Evolutionary conservation across 257 asterid genomes (phyloP), one percentile per base, ranked within the genome.

Genomic region (Gentiana dahurica): DNA sequence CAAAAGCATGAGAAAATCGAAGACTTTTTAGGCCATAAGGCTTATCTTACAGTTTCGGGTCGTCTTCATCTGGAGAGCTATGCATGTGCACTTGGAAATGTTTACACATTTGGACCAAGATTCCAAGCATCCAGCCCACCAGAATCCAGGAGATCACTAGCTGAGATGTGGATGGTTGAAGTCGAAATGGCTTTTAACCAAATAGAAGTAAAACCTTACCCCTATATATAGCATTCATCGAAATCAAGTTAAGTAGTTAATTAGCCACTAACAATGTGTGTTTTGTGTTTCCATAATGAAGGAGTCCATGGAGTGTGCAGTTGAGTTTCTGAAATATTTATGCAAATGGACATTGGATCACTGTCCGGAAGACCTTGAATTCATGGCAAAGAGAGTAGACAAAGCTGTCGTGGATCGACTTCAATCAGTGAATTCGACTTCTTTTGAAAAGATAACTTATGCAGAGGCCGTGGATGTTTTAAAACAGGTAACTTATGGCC

Each of bases 91-190:
- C 80, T 91, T 24, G 98, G 98, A 49, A 85, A 75, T 54, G 98
- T 87, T 7, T 91, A 81, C 79, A 47, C 95, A 3, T 73, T 84
- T 37, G 95, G 96, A 66, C 98, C 98, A 36, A 76, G 92, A 64
- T 91, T 91, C 61, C 70, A 13, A 7, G 89, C 94, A 0, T 67
- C 67, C 33, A 68, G 36, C 68, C 49, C 61, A 2, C 49, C 61
- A 1, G 78, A 76, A 10, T 79, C 94, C 12, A 85, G 56, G 75
- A 82, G 64, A 51, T 57, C 75, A 2, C 52, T 87, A 66, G 79
- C 95, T 9, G 98, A 91, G 81, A 83, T 79, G 89, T 91, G 93
- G 96, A 66, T 74, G 77, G 83, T 79, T 41, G 98, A 91, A 75
- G 61, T 73, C 50, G 94, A 87, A 71, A 78, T 91, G 83, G 89